Percentiles rank a stretch among this genome's conserved stretches.
Conservation (phyloP, 208 protist genomes). For the Wallacemonas sp. region DNA sequence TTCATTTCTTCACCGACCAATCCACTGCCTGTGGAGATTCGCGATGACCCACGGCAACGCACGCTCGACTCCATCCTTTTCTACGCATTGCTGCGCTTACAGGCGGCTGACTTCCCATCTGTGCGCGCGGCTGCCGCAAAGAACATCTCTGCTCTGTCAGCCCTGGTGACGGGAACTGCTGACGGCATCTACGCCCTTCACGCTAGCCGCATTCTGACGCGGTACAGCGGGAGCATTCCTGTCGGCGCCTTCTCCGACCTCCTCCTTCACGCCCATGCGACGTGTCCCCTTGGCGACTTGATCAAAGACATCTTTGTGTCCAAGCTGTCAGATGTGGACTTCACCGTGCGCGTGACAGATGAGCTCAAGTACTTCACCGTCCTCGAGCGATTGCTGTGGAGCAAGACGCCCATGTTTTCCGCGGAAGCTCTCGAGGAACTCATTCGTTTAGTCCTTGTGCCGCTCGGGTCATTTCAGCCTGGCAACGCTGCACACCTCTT, state of each 20-base stretch:
- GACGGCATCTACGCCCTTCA: constrained; percentile 73
- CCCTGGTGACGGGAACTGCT: constrained; percentile 51
- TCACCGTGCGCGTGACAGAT: constrained; percentile 62
- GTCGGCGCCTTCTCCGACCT: constrained; percentile 73
- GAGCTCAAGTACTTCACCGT: constrained; percentile 76
- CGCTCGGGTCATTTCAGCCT: constrained; percentile 56
- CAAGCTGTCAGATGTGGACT: constrained; percentile 66
- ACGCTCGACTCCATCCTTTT: constrained; percentile 83
- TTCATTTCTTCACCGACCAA: constrained; percentile 58
- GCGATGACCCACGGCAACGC: constrained; percentile 46
- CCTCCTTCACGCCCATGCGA: constrained; percentile 37
- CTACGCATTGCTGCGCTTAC: constrained; percentile 69
- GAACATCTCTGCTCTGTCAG: constrained; percentile 45
- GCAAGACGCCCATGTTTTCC: constrained; percentile 25
- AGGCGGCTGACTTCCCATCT: constrained; percentile 35
- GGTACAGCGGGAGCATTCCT: constrained; percentile 63
- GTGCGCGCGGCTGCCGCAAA: constrained; percentile 32
- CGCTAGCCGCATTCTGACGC: constrained; percentile 45
- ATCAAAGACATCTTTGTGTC: constrained; percentile 66
- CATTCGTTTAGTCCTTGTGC: constrained; percentile 64
- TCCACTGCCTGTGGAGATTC: constrained; percentile 56
- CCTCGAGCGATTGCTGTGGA: constrained; percentile 72
- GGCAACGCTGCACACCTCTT: constrained; percentile 75
- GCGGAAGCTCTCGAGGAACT: constrained; percentile 47
- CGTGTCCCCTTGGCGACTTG: constrained; percentile 22